These are phyloP conservation scores for Pseudonitzschia pungens DNA, from an alignment of 108 stramenopile genomes.

Conservation along the genomic window DNA sequence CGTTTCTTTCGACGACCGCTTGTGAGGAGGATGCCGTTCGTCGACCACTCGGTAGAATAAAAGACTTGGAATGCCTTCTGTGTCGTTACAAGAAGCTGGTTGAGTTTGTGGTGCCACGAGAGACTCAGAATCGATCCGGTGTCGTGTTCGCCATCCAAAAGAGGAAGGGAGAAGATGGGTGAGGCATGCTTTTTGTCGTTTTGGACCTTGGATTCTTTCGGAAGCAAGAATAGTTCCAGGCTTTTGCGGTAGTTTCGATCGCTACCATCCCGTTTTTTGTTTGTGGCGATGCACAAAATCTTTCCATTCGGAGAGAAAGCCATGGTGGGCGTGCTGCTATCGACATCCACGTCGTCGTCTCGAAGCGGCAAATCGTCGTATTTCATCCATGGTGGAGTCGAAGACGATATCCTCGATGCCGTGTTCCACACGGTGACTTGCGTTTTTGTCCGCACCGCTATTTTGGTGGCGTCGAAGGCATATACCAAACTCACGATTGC, in stretches of 20 bases:
- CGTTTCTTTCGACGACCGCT: conserved; percentile 29
- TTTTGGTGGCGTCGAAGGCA: conserved; percentile 29
- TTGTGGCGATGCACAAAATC: conserved; percentile 61
- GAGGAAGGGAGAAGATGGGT: conserved; percentile 12
- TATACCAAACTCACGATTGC: conserved; percentile 17
- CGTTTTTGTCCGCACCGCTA: conserved; percentile 27
- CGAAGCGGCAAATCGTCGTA: conserved; percentile 38
- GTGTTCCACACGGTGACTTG: conserved; percentile 23
- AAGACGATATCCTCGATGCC: conserved; percentile 9
- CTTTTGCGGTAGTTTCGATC: conserved; percentile 21
- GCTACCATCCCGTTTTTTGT: conserved; percentile 31
- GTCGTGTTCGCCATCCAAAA: conserved; percentile 3
- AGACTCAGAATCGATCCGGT: conserved; percentile 49
- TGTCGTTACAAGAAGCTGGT: conserved; percentile 79
- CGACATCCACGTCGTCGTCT: conserved; percentile 47
- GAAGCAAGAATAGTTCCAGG: conserved; percentile 23
- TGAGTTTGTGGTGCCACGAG: conserved; percentile 76
- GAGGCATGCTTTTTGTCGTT: conserved; percentile 12
- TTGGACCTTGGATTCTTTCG: conserved; percentile 15
- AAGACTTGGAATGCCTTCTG: conserved; percentile 59
- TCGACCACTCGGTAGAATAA: conserved; percentile 57
- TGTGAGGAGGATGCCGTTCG: conserved; percentile 72
- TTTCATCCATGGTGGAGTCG: conserved; percentile 26
- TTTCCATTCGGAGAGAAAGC: conserved; percentile 73
- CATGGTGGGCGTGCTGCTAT: conserved; percentile 34